These are phyloP conservation scores for Leccinum subgranulosum DNA, from an alignment of 768 basidiomycete genomes.

Conservation along the genomic window DNA sequence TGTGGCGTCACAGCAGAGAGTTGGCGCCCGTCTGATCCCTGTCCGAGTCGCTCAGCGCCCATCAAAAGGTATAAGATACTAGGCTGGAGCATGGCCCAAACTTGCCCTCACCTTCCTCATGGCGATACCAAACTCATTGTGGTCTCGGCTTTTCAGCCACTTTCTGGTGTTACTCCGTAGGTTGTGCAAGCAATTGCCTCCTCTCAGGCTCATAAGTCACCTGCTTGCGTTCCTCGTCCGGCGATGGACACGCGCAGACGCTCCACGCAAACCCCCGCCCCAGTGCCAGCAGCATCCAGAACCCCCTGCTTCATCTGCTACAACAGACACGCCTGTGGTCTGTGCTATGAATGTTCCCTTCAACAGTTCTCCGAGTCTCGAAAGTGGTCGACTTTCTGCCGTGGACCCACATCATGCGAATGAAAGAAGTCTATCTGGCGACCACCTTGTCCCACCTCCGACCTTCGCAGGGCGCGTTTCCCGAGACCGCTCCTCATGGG, in stretches of 20 bases:
- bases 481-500: slow-evolving; percentile 1
- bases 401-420: slow-evolving; percentile 3
- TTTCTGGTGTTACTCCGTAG: not conserved
- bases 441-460: slow-evolving; percentile 15
- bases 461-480: slow-evolving; percentile 7
- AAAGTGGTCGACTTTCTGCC: not conserved
- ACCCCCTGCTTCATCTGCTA: not conserved
- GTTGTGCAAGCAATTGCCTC: not conserved
- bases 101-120: not conserved
- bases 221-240: not conserved
- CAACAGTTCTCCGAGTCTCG: not conserved
- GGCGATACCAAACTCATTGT: not conserved
- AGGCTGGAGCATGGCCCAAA: not conserved
- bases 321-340: not conserved
- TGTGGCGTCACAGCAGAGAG: no score
- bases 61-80: no score
- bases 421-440: slow-evolving; percentile 14
- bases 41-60: no score
- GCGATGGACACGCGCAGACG: not conserved
- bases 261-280: not conserved
- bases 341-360: not conserved
- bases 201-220: not conserved
- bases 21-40: no score
- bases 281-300: not conserved
- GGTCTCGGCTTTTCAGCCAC: not conserved